phyloP scores from a whole-genome alignment of 306 rosid genomes.

The Cucurbita ficifolia region DNA sequence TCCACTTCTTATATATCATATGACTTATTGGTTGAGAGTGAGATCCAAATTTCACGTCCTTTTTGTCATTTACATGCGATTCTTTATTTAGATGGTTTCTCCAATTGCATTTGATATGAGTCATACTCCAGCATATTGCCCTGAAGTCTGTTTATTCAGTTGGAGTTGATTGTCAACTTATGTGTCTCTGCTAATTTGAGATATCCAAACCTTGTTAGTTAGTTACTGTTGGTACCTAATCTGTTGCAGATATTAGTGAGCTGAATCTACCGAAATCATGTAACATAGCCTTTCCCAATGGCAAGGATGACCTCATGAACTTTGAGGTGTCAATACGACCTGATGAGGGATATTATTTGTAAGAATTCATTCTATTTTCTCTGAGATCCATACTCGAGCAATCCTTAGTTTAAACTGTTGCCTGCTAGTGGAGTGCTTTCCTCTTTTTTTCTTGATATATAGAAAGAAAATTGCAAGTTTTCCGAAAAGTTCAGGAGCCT shows the following conservation, averaged over 20 bases:
- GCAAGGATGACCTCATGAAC: conserved; percentile 93
- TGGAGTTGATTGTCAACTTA: background rate
- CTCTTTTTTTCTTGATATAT: background rate
- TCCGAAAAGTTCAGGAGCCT: background rate
- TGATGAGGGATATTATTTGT: conserved; percentile 86
- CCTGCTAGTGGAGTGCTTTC: background rate
- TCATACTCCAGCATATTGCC: background rate
- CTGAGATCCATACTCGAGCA: background rate
- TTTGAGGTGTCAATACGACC: conserved; percentile 87
- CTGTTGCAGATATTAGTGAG: conserved; percentile 77
- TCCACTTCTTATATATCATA: background rate
- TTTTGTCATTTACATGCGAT: background rate
- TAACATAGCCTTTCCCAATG: conserved; percentile 62
- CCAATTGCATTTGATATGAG: background rate
- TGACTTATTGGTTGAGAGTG: background rate
- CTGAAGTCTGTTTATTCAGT: background rate
- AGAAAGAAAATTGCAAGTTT: background rate
- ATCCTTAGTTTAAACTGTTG: background rate
- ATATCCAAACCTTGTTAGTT: background rate
- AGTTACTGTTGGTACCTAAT: conserved; percentile 4
- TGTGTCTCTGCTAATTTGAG: background rate
- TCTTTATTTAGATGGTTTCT: background rate
- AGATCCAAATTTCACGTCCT: background rate
- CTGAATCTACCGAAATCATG: conserved; percentile 85
- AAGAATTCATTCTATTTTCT: conserved; percentile 19